Evolutionary conservation across 1,284 basidiomycete genomes (phyloP), one percentile per base, ranked within the genome.

Genomic region (Cryptococcus hybrid): DNA sequence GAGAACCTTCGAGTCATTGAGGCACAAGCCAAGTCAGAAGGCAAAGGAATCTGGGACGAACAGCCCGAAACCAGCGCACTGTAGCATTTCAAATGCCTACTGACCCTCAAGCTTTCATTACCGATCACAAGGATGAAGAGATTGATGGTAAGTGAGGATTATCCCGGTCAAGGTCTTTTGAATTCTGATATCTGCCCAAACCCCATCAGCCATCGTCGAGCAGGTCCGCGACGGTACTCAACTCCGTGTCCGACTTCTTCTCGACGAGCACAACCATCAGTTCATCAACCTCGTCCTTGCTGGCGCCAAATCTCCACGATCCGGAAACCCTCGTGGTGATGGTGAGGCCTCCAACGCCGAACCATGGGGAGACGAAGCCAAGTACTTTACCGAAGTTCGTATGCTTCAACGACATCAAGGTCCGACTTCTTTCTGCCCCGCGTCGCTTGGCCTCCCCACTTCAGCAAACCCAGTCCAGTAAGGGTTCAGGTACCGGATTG

Each of bases 191-290:
- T 13, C 38, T 15, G 5, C 42, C 35, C 43, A n/a, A 15, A 39
- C 3, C 24, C 24, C 24, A 24, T 24, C 59, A 92, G 92, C 88
- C 53, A 85, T 95, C 61, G 90, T 99, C 59, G 95, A 99, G 78
- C 88, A 90, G 77, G 92, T 98, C 55, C 85, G 90, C 54, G 94
- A 99, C 74, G 95, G 94, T 50, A 89, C 89, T 44, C 94, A 92
- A 52, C 81, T 98, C 40, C 89, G 94, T 37, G 86, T 90, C 52
- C 87, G 96, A 52, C 83, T 98, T 46, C 80, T 97, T 50, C 85
- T 98, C 78, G 88, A 92, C 38, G 86, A 91, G 48, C 86, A 86
- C 24, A 87, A 89, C 58, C 95, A 99, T 62, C 77, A 78, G 57
- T 77, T 75, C 44, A 67, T 79, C 59, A 79, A 76, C 61, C 69